phyloP scores from a whole-genome alignment of 1,284 basidiomycete genomes.

The Boletus sp. region DNA sequence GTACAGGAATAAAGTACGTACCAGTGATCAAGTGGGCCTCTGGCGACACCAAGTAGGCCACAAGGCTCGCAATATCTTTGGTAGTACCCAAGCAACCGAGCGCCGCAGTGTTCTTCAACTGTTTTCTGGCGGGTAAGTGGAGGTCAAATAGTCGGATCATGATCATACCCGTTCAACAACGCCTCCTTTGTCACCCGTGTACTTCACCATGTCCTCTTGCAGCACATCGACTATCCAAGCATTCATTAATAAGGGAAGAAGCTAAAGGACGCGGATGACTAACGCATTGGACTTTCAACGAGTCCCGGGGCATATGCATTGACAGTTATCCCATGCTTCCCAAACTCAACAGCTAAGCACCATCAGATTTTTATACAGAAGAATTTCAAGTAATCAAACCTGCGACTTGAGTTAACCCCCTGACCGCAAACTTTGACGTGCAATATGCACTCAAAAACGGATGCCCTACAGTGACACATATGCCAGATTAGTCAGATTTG shows the following conservation, averaged over 20 bases:
- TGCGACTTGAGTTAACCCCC: constrained; percentile 32
- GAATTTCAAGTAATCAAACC: constrained; percentile 11
- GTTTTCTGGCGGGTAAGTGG: constrained; percentile 7
- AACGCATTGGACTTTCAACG: constrained; percentile 35
- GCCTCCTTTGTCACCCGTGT: constrained; percentile 17
- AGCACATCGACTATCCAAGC: constrained; percentile 15
- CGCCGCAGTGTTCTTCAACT: constrained; percentile 17
- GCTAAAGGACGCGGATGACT: constrained; percentile 1
- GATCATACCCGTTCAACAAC: constrained; percentile 14
- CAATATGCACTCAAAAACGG: constrained; percentile 25
- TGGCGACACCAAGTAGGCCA: constrained; percentile 36
- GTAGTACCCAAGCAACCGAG: constrained; percentile 29
- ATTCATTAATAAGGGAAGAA: background rate
- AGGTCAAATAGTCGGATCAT: background rate
- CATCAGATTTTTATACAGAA: constrained; percentile 4
- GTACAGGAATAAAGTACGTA: constrained; percentile 7
- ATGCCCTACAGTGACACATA: constrained; percentile 20
- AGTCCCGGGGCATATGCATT: constrained; percentile 51
- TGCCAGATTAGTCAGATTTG: background rate
- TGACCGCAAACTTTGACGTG: constrained; percentile 34
- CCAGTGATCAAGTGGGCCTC: constrained; percentile 38
- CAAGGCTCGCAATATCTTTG: constrained; percentile 35
- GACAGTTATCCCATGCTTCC: constrained; percentile 42
- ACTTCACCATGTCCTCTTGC: constrained; percentile 16
- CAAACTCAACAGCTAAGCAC: constrained; percentile 37